Evolutionary conservation across 1,284 basidiomycete genomes (phyloP), one percentile per base, ranked within the genome.

Genomic region (Agaricales sp.): DNA sequence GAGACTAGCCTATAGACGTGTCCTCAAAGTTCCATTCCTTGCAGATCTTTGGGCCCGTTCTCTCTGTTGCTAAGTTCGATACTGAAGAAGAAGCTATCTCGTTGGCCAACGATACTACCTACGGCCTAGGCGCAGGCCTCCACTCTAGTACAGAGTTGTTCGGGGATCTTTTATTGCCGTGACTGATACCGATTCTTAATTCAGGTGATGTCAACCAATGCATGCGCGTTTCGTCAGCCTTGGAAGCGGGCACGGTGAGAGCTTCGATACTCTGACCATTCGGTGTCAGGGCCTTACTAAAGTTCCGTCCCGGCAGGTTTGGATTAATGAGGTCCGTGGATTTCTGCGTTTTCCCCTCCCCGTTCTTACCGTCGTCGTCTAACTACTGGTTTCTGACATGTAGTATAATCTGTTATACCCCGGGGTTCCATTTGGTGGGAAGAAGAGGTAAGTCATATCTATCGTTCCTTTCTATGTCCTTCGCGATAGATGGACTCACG

Each of bases 401-500:
- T 82, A 90, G 62, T 95, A 94, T 66, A 87, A 86, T 57, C 51
- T 87, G 4, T 62, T 92, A 45, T 77, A 77, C 61, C 87, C 87
- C 63, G 88, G 89, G 51, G 87, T 90, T 35, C 92, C 94, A 0
- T 96, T 96, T 58, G 94, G 93, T 20, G 93, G 94, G 13, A 94
- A 91, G 73, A 94, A 93, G 67, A 82, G 8, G 48, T 51, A n/a
- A 16, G 48, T 46, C 38, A 30, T 22, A 37, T 19, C 44, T 43
- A 49, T 53, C n/a, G 16, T 21, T 14, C 26, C 18, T 16, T 26
- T 23, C 30, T n/a, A n/a, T n/a, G n/a, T n/a, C n/a, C n/a, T n/a
- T n/a, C n/a, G n/a, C n/a, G n/a, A n/a, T n/a, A n/a, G n/a, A n/a
- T n/a, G n/a, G n/a, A n/a, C n/a, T n/a, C n/a, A n/a, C n/a, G n/a